Conservation (phyloP, 352 stramenopile species). For the Phytophthora ohioensis region DNA sequence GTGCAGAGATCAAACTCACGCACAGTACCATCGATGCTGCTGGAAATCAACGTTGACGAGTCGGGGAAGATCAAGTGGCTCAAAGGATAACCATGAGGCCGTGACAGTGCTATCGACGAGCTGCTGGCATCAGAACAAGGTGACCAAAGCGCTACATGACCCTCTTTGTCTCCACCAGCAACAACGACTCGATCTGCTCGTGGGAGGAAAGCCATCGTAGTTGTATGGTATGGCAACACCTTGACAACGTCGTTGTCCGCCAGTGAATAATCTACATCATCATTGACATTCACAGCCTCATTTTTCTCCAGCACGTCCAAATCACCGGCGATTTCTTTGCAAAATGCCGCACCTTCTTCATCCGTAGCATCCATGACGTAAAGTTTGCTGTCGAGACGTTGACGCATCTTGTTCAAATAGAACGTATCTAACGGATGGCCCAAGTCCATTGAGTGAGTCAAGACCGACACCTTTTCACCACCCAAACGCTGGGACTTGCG, state of each 20-base stretch:
- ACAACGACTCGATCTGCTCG: slow-evolving; percentile 63
- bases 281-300: neutral
- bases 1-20: slow-evolving; percentile 64
- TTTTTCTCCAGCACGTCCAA: slow-evolving; percentile 34
- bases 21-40: slow-evolving; percentile 68
- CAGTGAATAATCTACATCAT: slow-evolving; percentile 55
- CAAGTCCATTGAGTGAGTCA: neutral
- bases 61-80: slow-evolving; percentile 70
- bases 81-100: slow-evolving; percentile 57
- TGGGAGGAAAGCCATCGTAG: slow-evolving; percentile 74
- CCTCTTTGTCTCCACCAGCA: slow-evolving; percentile 69
- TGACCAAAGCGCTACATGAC: slow-evolving; percentile 51
- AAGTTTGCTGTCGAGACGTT: neutral
- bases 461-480: neutral
- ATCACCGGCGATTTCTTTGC: slow-evolving; percentile 27
- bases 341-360: slow-evolving; percentile 34
- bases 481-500: slow-evolving; percentile 63
- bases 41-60: slow-evolving; percentile 60
- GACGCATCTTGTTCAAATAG: neutral
- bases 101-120: slow-evolving; percentile 41
- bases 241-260: slow-evolving; percentile 60
- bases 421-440: slow-evolving; percentile 18
- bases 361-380: slow-evolving; percentile 20
- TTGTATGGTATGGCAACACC: slow-evolving; percentile 57
- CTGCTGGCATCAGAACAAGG: neutral